Percentiles rank a stretch among this genome's conserved stretches.
phyloP scores from a whole-genome alignment of 129 eudicot species.

The Silybum marianum region DNA sequence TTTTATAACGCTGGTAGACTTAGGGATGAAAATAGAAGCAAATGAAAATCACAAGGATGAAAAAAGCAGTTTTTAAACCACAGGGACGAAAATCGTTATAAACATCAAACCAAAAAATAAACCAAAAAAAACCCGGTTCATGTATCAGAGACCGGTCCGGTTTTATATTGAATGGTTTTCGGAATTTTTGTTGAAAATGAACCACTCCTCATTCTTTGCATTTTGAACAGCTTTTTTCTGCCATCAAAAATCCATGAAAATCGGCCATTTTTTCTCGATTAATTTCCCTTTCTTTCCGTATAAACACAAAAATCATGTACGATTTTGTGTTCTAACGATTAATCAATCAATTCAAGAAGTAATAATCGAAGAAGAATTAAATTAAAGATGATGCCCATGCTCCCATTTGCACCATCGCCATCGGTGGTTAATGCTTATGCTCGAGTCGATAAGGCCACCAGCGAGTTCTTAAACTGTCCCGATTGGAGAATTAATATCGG shows the following conservation, averaged over 20 bases:
- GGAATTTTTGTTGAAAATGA: constrained; percentile 5
- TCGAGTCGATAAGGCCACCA: constrained; percentile 92
- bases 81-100: too few species aligned
- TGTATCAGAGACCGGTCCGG: not conserved
- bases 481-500: constrained; percentile 90
- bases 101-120: too few species aligned
- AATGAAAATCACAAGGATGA: too few species aligned
- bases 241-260: constrained; percentile 21
- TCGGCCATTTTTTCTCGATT: constrained; percentile 25
- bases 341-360: constrained; percentile 7
- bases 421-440: constrained; percentile 56
- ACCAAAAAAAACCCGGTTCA: not conserved
- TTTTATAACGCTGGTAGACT: too few species aligned
- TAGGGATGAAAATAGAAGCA: too few species aligned
- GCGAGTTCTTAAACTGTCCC: constrained; percentile 81
- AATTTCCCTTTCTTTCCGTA: constrained; percentile 14
- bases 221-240: not conserved
- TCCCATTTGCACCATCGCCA: constrained; percentile 51
- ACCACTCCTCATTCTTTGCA: constrained; percentile 16
- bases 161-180: not conserved
- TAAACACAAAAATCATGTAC: constrained; percentile 3
- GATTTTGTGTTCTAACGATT: not conserved
- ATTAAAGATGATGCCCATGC: constrained; percentile 35
- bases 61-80: too few species aligned
- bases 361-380: not conserved